Conservation (phyloP, 1,284 basidiomycete species). For the Cutaneotrichosporon dermatis region DNA sequence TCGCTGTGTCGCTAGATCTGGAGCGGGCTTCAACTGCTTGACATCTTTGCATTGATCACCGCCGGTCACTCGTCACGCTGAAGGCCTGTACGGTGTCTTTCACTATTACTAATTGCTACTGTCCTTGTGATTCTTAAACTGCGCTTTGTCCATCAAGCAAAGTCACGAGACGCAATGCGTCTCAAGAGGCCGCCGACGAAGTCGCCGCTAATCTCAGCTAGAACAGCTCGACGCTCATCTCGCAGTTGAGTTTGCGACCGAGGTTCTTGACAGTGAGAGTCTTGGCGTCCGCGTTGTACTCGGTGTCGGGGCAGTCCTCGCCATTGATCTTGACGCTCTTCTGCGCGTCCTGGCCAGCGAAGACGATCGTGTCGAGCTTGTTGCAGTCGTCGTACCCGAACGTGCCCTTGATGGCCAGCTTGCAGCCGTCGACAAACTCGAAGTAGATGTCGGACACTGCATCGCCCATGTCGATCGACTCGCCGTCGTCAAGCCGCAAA, state of each 20-base stretch:
- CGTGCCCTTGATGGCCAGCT: conserved; percentile 53
- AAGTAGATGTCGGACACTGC: conserved; percentile 53
- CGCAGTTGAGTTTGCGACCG: neutral
- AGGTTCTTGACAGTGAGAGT: neutral
- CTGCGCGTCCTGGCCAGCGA: conserved; percentile 17
- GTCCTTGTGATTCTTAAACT: too few relatives aligned
- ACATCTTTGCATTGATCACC: too few relatives aligned
- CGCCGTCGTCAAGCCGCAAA: conserved; percentile 63
- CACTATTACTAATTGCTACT: too few relatives aligned
- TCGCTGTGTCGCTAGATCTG: too few relatives aligned
- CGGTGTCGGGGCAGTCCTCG: neutral
- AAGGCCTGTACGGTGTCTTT: too few relatives aligned
- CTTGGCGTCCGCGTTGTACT: neutral
- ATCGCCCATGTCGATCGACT: conserved; percentile 47
- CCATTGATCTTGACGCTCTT: neutral
- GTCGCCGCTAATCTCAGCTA: neutral
- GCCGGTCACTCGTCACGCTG: too few relatives aligned
- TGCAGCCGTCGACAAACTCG: conserved; percentile 48
- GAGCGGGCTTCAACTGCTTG: too few relatives aligned
- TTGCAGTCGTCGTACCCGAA: conserved; percentile 51
- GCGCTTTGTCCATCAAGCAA: too few relatives aligned
- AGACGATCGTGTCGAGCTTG: conserved; percentile 18
- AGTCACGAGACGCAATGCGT: too few relatives aligned
- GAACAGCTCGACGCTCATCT: neutral
- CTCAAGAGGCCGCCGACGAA: too few relatives aligned